phyloP scores from a whole-genome alignment of 306 rosid genomes.

The Trifolium dubium region DNA sequence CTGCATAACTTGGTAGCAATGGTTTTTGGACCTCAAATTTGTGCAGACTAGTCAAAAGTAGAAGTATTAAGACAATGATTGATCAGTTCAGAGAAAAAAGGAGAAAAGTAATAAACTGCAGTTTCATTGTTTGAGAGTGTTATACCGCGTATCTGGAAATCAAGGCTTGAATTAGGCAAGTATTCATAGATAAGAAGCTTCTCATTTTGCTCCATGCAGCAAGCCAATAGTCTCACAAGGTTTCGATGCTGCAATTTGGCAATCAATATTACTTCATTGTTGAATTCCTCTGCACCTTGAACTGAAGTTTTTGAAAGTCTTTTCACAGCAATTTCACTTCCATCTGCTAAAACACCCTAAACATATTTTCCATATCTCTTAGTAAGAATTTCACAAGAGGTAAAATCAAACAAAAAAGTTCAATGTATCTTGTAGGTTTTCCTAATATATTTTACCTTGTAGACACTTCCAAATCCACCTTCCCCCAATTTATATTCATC shows the following conservation, averaged over 20 bases:
- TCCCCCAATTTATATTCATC: slow-evolving; percentile 42
- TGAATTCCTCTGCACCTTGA: slow-evolving; percentile 49
- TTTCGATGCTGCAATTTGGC: slow-evolving; percentile 74
- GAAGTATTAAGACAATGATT: neutral
- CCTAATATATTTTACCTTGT: slow-evolving; percentile 39
- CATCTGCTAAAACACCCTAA: slow-evolving; percentile 47
- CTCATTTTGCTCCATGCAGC: slow-evolving; percentile 62
- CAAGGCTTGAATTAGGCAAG: slow-evolving; percentile 72
- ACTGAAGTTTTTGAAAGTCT: slow-evolving; percentile 53
- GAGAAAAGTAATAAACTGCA: neutral
- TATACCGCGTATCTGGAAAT: slow-evolving; percentile 57
- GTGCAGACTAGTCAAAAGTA: too few relatives aligned
- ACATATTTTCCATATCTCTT: slow-evolving; percentile 2
- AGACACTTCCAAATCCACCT: slow-evolving; percentile 61
- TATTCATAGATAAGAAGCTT: slow-evolving; percentile 68
- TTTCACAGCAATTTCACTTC: slow-evolving; percentile 49
- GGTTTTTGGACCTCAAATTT: too few relatives aligned
- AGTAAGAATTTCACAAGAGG: slow-evolving; percentile 11
- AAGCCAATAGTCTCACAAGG: slow-evolving; percentile 71
- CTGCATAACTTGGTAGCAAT: too few relatives aligned
- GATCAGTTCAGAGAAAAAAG: neutral
- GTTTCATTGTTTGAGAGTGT: neutral
- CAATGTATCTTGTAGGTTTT: neutral
- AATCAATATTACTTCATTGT: slow-evolving; percentile 58
- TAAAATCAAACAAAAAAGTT: neutral